Evolutionary conservation across 495 filamentous ascomycete species (phyloP).

Genomic region (Trichoderma reesei): DNA sequence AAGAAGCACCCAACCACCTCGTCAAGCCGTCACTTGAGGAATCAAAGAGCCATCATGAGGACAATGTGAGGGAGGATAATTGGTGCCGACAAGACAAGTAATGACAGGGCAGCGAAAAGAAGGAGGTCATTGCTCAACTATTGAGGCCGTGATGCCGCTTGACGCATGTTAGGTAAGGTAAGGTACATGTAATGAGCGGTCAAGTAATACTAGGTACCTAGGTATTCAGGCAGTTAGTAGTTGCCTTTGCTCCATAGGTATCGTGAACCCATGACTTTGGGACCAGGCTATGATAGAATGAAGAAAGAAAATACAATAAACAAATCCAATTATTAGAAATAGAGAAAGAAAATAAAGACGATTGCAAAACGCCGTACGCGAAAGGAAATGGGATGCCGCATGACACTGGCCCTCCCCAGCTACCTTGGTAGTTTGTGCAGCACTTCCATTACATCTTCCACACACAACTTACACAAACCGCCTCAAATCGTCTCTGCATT

Average conservation of each 20-base stretch:
- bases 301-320: too few relatives aligned
- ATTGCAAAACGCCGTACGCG: not conserved
- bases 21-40: too few relatives aligned
- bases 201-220: too few relatives aligned
- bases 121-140: not conserved
- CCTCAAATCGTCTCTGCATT: too few relatives aligned
- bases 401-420: not conserved
- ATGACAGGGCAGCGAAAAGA: not conserved
- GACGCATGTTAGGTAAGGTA: too few relatives aligned
- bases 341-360: not conserved
- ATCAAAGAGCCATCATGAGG: not conserved
- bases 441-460: not conserved
- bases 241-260: too few relatives aligned
- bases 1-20: too few relatives aligned
- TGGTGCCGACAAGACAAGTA: not conserved
- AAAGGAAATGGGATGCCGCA: not conserved
- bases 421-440: not conserved
- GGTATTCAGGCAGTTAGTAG: too few relatives aligned
- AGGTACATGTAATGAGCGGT: conserved; percentile 2
- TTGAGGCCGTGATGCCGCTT: not conserved
- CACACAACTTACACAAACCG: too few relatives aligned
- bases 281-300: too few relatives aligned
- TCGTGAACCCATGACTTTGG: too few relatives aligned
- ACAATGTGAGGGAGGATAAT: not conserved
- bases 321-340: not conserved